A percentile compares a stretch with the other conserved stretches of the same genome.
Evolutionary conservation across 2,329 filamentous ascomycete species (phyloP).

Genomic region (Capronia epimyces): DNA sequence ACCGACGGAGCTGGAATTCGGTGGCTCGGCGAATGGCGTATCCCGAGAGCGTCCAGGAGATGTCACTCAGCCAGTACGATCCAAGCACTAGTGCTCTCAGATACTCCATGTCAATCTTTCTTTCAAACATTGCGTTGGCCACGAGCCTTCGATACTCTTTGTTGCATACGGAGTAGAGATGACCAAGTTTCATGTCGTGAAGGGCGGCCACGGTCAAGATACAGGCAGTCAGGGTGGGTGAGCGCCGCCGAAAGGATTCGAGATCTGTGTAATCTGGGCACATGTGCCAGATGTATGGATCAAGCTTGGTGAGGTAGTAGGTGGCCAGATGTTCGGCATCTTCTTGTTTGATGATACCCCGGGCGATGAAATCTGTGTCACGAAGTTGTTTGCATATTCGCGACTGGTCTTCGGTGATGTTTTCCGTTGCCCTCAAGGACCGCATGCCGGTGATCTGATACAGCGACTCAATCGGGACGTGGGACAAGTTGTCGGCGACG

Average conservation of each 20-base stretch:
- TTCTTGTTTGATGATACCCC: conserved; percentile 42
- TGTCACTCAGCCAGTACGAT: conserved; percentile 53
- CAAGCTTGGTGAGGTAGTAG: conserved; percentile 42
- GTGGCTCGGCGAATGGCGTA: conserved; percentile 43
- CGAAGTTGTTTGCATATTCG: conserved; percentile 37
- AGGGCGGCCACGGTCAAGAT: conserved; percentile 46
- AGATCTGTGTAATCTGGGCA: conserved; percentile 45
- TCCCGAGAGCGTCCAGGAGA: conserved; percentile 43
- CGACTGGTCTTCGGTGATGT: conserved; percentile 30
- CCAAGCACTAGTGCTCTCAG: conserved; percentile 51
- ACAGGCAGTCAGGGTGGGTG: conserved; percentile 47
- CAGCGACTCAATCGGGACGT: conserved; percentile 36
- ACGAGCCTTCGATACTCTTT: conserved; percentile 50
- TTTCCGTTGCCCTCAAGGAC: conserved; percentile 31
- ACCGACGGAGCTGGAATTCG: conserved; percentile 41
- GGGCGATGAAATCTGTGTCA: conserved; percentile 46
- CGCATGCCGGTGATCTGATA: conserved; percentile 35
- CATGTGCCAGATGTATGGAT: conserved; percentile 47
- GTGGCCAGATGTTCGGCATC: conserved; percentile 41
- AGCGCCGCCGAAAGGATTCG: conserved; percentile 44
- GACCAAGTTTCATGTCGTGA: conserved; percentile 38
- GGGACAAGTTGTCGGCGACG: conserved; percentile 30
- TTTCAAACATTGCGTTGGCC: conserved; percentile 49
- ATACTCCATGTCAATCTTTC: conserved; percentile 48
- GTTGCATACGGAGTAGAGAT: conserved; percentile 39